A percentile compares a stretch with the other conserved stretches of the same genome.
These are phyloP conservation scores for Mucor saturninus DNA, from an alignment of 371 early-diverging fungal species.

Conservation along the genomic window DNA sequence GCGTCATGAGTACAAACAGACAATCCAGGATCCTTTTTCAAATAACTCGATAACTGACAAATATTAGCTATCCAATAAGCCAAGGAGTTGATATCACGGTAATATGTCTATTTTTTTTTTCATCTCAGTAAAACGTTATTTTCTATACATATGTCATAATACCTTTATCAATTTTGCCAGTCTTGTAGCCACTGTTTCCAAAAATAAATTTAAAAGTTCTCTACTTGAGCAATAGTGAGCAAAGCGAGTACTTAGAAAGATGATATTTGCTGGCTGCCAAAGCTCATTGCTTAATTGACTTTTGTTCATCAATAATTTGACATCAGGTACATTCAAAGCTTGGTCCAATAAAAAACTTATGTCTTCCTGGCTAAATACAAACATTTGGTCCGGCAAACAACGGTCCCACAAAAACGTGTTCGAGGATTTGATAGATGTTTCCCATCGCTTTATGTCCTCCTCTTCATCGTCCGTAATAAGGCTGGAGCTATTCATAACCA, in stretches of 20 bases:
- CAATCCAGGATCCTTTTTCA: slow-evolving; percentile 81
- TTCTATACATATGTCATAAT: background rate
- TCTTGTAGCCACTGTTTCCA: slow-evolving; percentile 55
- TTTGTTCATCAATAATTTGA: slow-evolving; percentile 38
- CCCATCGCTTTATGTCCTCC: slow-evolving; percentile 31
- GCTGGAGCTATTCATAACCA: background rate
- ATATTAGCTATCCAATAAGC: slow-evolving; percentile 86
- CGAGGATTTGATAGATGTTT: slow-evolving; percentile 27
- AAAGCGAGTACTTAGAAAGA: slow-evolving; percentile 89
- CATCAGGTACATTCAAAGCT: slow-evolving; percentile 52
- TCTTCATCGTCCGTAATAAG: slow-evolving; percentile 30
- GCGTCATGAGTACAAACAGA: slow-evolving; percentile 57
- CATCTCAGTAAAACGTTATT: slow-evolving; percentile 8
- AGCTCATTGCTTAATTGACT: slow-evolving; percentile 37
- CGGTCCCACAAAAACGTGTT: slow-evolving; percentile 74
- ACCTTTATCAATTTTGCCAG: slow-evolving; percentile 63
- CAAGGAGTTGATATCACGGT: slow-evolving; percentile 36
- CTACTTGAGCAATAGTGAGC: slow-evolving; percentile 74
- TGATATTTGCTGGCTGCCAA: slow-evolving; percentile 79
- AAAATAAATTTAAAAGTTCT: slow-evolving; percentile 69
- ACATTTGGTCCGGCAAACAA: slow-evolving; percentile 86
- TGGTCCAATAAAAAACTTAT: slow-evolving; percentile 70
- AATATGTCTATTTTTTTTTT: slow-evolving; percentile 22
- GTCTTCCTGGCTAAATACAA: slow-evolving; percentile 78
- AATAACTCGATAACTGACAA: slow-evolving; percentile 73